Base-by-base conservation (phyloP, 805 yeast genomes). In the Candida manassasensis region DNA sequence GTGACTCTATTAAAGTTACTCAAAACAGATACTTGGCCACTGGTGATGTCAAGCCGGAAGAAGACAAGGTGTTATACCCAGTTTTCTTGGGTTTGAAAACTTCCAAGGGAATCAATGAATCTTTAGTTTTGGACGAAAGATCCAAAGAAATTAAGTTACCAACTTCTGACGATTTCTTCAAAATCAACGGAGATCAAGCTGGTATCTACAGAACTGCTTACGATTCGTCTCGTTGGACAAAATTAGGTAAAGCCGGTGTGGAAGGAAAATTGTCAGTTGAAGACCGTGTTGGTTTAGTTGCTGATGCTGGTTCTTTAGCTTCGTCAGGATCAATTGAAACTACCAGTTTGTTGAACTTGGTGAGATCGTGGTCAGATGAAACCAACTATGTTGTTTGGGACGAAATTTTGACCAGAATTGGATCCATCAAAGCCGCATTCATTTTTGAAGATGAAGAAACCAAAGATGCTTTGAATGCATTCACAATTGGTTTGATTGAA, bases 131-230 rank as follows among this genome's bases (percentile, higher is more conserved):
- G 48, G 69, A 70, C 46, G 60, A 49, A 22, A 53, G 72, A 49
- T 50, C 64, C 18, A 59, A 50, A 32, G 52, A 71, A 6, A 42
- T 81, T 43, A 59, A 63, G 26, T 50, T 82, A 31, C 36, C 49
- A 19, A 40, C 49, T 4, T 22, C 38, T 6, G 67, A 69, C 41
- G 73, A 67, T 45, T 81, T 80, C 55, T 79, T 71, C 66, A 84
- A 84, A 63, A 63, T 83, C 44, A 85, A 85, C 55, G 79, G 77
- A 39, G 79, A 81, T 43, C 86, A 77, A 59, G 70, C 81, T 19
- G 90, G 93, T 54, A 75, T 84, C 37, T 84, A 78, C 59, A 72
- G 89, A 48, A 81, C 88, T 27, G 76, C 79, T 29, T 84, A 84
- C 57, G 60, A 81, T 11, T 70, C 78, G 28, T 79, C 73, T 32